phyloP scores from a whole-genome alignment of 176 grass and related monocot species.

The Hyparrhenia diplandra region DNA sequence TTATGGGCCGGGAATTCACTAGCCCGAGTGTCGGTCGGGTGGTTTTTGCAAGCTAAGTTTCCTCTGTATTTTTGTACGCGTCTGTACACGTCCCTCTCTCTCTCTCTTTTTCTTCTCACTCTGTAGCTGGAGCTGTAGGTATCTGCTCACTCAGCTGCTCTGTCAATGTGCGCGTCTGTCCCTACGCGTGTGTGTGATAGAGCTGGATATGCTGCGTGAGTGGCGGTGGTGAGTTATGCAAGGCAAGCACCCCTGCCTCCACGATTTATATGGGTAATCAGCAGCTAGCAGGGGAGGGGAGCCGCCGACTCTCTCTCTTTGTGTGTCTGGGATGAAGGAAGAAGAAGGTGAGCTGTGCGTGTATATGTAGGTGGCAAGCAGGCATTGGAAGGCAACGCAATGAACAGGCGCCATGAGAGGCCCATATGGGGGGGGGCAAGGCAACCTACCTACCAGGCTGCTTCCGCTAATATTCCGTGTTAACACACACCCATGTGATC shows the following conservation, averaged over 20 bases:
- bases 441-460: constrained; percentile 35
- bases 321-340: no score
- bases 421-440: not conserved
- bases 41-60: not conserved
- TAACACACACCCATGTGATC: constrained; percentile 39
- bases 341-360: constrained; percentile 15
- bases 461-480: constrained; percentile 37
- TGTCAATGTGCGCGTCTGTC: not conserved
- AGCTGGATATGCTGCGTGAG: not conserved
- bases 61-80: constrained; percentile 24
- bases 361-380: constrained; percentile 24
- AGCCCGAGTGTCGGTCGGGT: constrained; percentile 44
- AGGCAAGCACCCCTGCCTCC: not conserved
- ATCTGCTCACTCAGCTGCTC: not conserved
- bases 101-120: no score
- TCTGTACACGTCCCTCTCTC: not conserved
- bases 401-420: not conserved
- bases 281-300: no score
- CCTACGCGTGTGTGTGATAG: not conserved
- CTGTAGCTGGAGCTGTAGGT: no score
- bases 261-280: constrained; percentile 7
- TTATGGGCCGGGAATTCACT: constrained; percentile 25
- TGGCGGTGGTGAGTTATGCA: not conserved
- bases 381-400: not conserved
- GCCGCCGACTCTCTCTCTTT: not conserved